Conservation (phyloP, 2,329 filamentous ascomycete species). For the Colletotrichum paranaense region DNA sequence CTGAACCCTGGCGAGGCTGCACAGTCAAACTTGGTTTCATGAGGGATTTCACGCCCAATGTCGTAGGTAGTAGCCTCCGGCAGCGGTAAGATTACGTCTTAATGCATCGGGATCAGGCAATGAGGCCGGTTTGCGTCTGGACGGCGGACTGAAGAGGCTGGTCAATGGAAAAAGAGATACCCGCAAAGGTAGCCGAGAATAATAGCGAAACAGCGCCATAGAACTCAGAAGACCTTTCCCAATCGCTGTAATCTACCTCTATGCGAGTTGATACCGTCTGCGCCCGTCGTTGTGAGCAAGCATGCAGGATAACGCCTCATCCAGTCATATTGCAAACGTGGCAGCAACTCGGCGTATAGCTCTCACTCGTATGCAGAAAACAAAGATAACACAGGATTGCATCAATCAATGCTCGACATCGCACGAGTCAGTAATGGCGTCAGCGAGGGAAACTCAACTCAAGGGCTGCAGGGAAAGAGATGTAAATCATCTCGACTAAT, state of each 20-base stretch:
- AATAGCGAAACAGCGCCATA: slow-evolving; percentile 23
- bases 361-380: neutral
- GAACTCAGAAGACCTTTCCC: neutral
- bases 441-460: neutral
- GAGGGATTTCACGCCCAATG: slow-evolving; percentile 31
- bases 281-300: neutral
- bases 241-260: neutral
- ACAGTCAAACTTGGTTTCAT: slow-evolving; percentile 33
- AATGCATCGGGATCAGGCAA: slow-evolving; percentile 29
- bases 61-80: neutral
- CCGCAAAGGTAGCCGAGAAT: slow-evolving; percentile 32
- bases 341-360: neutral
- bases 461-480: neutral
- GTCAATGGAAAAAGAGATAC: neutral
- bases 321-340: neutral
- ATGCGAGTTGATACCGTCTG: slow-evolving; percentile 4
- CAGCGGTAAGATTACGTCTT: slow-evolving; percentile 35
- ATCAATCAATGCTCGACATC: slow-evolving; percentile 21
- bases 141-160: neutral
- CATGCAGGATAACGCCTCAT: neutral
- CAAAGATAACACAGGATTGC: slow-evolving; percentile 11
- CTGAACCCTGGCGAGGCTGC: slow-evolving; percentile 32
- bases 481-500: neutral
- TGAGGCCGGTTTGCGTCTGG: neutral
- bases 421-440: slow-evolving; percentile 30